A percentile compares a stretch with the other conserved stretches of the same genome.
phyloP scores from a whole-genome alignment of 1,284 basidiomycete genomes.

The Apiotrichum domesticum region DNA sequence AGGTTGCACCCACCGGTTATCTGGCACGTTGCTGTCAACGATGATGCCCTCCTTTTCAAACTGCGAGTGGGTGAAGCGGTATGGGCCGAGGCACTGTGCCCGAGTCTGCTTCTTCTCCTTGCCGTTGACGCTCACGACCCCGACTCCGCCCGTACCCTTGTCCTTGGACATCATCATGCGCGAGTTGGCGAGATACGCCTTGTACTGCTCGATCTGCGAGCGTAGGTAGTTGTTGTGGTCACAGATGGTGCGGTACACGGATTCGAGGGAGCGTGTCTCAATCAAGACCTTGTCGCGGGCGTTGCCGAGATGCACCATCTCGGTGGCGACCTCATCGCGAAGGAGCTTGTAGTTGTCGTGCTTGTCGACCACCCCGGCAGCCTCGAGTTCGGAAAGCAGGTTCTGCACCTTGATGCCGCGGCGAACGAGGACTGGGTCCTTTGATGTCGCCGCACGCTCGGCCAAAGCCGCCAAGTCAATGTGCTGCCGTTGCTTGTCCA shows the following conservation, averaged over 20 bases:
- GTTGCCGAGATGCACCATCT: conserved; percentile 93
- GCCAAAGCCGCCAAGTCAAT: conserved; percentile 85
- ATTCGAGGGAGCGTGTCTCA: conserved; percentile 86
- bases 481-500: conserved; percentile 52
- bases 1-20: conserved; percentile 66
- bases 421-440: conserved; percentile 88
- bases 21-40: conserved; percentile 95
- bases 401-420: conserved; percentile 99
- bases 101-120: conserved; percentile 92
- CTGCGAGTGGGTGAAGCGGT: conserved; percentile 94
- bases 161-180: conserved; percentile 71
- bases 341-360: conserved; percentile 83
- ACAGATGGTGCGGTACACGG: conserved; percentile 97
- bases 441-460: conserved; percentile 91
- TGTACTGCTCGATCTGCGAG: conserved; percentile 96
- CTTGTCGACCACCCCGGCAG: conserved; percentile 77
- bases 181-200: conserved; percentile 97
- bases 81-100: conserved; percentile 83
- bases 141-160: conserved; percentile 73
- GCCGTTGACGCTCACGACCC: conserved; percentile 90
- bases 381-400: conserved; percentile 93
- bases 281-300: conserved; percentile 89
- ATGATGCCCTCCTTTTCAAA: conserved; percentile 99
- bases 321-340: conserved; percentile 93
- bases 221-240: conserved; percentile 98